Evolutionary conservation across 1,284 basidiomycete species (phyloP).

Genomic region (Irpex lacteus): DNA sequence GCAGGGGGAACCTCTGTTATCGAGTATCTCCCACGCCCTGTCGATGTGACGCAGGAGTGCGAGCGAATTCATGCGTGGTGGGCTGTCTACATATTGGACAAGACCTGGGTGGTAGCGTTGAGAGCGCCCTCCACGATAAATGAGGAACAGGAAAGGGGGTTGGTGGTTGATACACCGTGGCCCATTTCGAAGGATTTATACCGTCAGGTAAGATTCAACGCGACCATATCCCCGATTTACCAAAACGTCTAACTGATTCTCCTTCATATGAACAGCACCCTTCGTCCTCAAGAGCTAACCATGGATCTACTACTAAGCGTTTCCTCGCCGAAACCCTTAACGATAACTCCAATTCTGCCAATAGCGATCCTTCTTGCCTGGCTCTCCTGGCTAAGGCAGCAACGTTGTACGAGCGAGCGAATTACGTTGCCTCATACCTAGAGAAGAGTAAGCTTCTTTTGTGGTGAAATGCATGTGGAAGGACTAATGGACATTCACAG

Average conservation of each 20-base stretch:
- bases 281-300: slow-evolving; percentile 8
- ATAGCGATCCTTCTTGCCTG: slow-evolving; percentile 8
- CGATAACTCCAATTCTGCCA: neutral
- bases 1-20: neutral
- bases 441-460: slow-evolving; percentile 7
- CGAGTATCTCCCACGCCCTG: slow-evolving; percentile 11
- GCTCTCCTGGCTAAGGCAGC: slow-evolving; percentile 15
- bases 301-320: slow-evolving; percentile 10
- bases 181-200: slow-evolving; percentile 14
- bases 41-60: slow-evolving; percentile 13
- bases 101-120: slow-evolving; percentile 16
- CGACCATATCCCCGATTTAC: too few species aligned
- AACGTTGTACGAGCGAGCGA: slow-evolving; percentile 17
- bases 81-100: slow-evolving; percentile 35
- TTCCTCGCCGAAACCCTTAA: slow-evolving; percentile 14
- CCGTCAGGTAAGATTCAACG: slow-evolving; percentile 11
- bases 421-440: slow-evolving; percentile 11
- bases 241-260: neutral
- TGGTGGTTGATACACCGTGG: slow-evolving; percentile 18
- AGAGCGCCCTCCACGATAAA: slow-evolving; percentile 14
- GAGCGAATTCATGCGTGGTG: slow-evolving; percentile 20
- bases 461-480: neutral
- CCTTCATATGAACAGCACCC: slow-evolving; percentile 3
- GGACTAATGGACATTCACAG: neutral
- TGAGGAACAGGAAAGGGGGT: slow-evolving; percentile 12